These are phyloP conservation scores for Selenicereus undatus DNA, from an alignment of 148 eudicot species.

Conservation along the genomic window DNA sequence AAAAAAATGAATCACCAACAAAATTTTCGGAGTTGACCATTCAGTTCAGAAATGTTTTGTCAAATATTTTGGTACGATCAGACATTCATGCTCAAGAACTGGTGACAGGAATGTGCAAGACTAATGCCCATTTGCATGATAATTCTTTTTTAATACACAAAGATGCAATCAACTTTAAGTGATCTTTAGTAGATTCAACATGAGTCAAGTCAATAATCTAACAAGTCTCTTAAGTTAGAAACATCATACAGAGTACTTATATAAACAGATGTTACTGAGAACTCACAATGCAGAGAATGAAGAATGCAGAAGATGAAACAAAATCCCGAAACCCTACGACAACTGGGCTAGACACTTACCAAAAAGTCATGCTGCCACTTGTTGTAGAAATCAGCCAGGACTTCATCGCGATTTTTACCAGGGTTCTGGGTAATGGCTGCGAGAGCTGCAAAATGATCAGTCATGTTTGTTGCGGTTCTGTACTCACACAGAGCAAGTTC, in stretches of 20 bases:
- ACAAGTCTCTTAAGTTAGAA: background rate
- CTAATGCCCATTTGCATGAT: no score
- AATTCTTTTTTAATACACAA: no score
- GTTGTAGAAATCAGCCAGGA: conserved; percentile 79
- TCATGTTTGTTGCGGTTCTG: conserved; percentile 83
- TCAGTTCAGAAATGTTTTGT: no score
- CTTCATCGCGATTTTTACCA: conserved; percentile 64
- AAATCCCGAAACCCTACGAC: background rate
- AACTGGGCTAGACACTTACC: conserved; percentile 36
- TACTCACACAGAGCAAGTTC: conserved; percentile 84
- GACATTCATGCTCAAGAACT: no score
- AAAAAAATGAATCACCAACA: background rate
- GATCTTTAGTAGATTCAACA: background rate
- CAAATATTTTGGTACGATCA: no score
- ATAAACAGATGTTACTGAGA: background rate
- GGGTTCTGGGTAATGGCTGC: conserved; percentile 81
- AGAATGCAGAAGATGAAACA: background rate
- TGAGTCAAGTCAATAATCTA: background rate
- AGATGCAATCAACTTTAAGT: no score
- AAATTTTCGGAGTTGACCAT: background rate
- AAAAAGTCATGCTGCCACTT: conserved; percentile 88
- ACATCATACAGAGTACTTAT: background rate
- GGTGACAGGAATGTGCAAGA: no score
- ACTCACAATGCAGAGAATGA: background rate
- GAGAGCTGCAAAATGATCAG: conserved; percentile 87